These are phyloP conservation scores for Aspergillus bridgeri DNA, from an alignment of 495 filamentous ascomycete genomes.

Conservation along the genomic window DNA sequence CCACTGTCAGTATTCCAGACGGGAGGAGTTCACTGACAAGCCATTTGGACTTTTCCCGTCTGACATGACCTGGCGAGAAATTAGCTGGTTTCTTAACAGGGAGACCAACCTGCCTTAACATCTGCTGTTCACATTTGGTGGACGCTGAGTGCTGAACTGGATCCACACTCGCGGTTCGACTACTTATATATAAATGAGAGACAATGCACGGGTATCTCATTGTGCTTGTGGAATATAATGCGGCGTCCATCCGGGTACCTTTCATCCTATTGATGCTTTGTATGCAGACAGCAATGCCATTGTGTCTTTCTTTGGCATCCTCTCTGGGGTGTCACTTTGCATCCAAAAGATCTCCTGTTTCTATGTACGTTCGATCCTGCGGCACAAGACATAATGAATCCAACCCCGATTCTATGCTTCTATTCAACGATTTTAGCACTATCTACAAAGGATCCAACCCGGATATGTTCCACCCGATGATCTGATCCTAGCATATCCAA, in stretches of 20 bases:
- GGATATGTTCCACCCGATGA: background rate
- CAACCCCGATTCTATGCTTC: background rate
- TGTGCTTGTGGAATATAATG: background rate
- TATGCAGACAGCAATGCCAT: background rate
- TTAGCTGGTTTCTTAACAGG: background rate
- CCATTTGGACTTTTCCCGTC: background rate
- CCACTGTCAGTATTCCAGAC: too few relatives aligned
- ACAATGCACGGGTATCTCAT: background rate
- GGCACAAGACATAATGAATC: background rate
- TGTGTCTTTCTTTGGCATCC: background rate
- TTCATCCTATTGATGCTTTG: background rate
- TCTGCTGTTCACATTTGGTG: background rate
- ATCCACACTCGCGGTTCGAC: background rate
- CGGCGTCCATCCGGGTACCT: background rate
- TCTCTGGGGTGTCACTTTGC: too few relatives aligned
- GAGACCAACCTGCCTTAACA: background rate
- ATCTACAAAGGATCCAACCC: conserved; percentile 4
- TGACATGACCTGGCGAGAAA: background rate
- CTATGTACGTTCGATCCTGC: background rate
- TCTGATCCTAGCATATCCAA: background rate
- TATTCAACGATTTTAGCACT: background rate
- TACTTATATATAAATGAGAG: background rate
- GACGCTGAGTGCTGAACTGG: background rate
- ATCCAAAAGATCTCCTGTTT: too few relatives aligned
- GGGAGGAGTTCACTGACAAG: too few relatives aligned